Base-by-base conservation (phyloP, 2,329 filamentous ascomycete species). In the Fusarium sp. region DNA sequence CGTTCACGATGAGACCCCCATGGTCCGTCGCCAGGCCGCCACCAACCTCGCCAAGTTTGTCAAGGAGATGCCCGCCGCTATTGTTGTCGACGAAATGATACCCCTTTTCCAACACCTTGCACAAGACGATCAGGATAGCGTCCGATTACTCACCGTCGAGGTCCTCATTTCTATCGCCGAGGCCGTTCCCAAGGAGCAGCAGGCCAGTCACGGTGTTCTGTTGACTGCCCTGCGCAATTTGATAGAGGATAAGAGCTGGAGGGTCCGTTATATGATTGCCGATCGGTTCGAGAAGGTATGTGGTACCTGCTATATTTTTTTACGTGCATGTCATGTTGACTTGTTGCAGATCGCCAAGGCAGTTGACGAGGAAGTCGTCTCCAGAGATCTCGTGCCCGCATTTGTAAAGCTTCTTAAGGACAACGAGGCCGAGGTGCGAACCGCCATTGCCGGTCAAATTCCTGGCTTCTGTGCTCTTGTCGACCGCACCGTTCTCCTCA, bases 221-320 rank as follows among this genome's bases (percentile, higher is more conserved):
- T 85, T 99, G 76, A 95, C 93, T 51, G 94, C 95, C 45, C 84
- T 99, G 76, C 91, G 96, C 75, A 97, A 89, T 82, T 83, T 99
- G 77, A 98, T 99, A 82, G 96, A 98, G 77, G 96, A 99, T 81
- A 99, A 98, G 89, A 98, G 96, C 84, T 99, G 96, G 96, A 91
- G 96, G 77, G 96, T 99, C 64, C 90, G 96, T 79, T 99, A 98
- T 82, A 99, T 99, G 96, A 96, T 99, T 75, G 96, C 96, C 49
- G 96, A 99, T 81, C 90, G 94, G 79, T 99, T 98, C 77, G 96
- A 99, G 82, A 98, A 98, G 92, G 94, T 74, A 45, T 26, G 53
- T 21, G 34, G 14, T 39, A 31, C 19, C 36, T 42, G 7, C n/a
- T 15, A 14, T 15, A 26, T 28, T 94, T 77, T 50, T 34, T 19